Conservation (phyloP, 1,284 basidiomycete genomes). For the Macrocystidia cucumis region DNA sequence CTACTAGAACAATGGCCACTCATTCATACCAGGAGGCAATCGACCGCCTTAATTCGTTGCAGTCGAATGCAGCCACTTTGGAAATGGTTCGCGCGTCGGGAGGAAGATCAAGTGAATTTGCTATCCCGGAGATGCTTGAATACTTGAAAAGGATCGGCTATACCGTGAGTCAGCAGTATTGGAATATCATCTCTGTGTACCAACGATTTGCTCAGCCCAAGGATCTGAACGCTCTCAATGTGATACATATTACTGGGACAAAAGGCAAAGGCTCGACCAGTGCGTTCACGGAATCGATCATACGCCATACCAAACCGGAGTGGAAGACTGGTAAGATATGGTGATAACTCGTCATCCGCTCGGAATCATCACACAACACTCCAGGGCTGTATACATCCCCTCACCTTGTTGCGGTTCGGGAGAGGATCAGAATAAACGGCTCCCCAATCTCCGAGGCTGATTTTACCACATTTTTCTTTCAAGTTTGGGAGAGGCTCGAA, state of each 20-base stretch:
- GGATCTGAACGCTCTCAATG: slow-evolving; percentile 86
- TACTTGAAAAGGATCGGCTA: slow-evolving; percentile 89
- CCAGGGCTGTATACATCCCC: slow-evolving; percentile 96
- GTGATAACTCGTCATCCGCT: background rate
- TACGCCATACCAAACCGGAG: slow-evolving; percentile 53
- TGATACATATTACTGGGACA: slow-evolving; percentile 96
- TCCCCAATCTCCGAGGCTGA: slow-evolving; percentile 80
- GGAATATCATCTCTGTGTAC: slow-evolving; percentile 4
- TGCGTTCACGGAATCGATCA: slow-evolving; percentile 80
- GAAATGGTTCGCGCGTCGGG: slow-evolving; percentile 80
- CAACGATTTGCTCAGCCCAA: slow-evolving; percentile 42
- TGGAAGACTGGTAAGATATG: slow-evolving; percentile 63
- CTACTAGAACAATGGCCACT: slow-evolving; percentile 38
- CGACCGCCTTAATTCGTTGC: slow-evolving; percentile 83
- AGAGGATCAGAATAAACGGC: slow-evolving; percentile 94
- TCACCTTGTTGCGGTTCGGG: slow-evolving; percentile 92
- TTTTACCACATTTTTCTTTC: slow-evolving; percentile 92
- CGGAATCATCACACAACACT: slow-evolving; percentile 4
- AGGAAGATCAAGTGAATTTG: slow-evolving; percentile 59
- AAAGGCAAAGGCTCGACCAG: slow-evolving; percentile 99
- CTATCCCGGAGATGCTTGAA: slow-evolving; percentile 87
- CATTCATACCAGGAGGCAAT: slow-evolving; percentile 78
- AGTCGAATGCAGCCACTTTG: slow-evolving; percentile 89
- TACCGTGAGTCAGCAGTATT: slow-evolving; percentile 41
- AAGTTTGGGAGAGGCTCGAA: slow-evolving; percentile 90